phyloP scores from a whole-genome alignment of 176 grass and related monocot genomes.

The Alloteropsis semialata region DNA sequence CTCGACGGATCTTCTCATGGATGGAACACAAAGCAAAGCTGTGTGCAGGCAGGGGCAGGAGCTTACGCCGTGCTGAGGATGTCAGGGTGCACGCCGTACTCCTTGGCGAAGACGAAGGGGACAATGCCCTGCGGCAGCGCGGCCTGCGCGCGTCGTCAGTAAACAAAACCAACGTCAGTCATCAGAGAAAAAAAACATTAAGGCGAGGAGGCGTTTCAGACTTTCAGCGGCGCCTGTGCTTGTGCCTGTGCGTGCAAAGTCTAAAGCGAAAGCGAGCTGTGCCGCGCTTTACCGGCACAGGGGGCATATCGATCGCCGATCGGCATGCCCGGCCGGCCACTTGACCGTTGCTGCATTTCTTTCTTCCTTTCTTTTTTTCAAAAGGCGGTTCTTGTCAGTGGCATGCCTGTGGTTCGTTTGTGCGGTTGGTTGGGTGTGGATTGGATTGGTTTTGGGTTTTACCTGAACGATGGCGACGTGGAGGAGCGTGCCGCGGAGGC shows the following conservation, averaged over 20 bases:
- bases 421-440: neutral
- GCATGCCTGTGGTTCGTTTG: conserved; percentile 8
- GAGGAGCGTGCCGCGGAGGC: conserved; percentile 86
- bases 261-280: conserved; percentile 32
- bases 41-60: neutral
- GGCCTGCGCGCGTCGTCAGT: conserved; percentile 42
- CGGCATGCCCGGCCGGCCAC: conserved; percentile 48
- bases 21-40: neutral
- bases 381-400: conserved; percentile 46
- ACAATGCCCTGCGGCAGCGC: conserved; percentile 94
- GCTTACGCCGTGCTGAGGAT: conserved; percentile 97
- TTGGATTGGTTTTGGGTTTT: neutral
- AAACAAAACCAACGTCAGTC: conserved; percentile 16
- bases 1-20: neutral
- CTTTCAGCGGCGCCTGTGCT: neutral
- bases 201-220: neutral
- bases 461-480: conserved; percentile 98
- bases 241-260: conserved; percentile 5
- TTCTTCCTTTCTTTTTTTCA: neutral
- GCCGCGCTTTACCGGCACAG: conserved; percentile 41
- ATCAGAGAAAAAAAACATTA: too few species aligned
- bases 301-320: conserved; percentile 31
- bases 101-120: conserved; percentile 98
- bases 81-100: conserved; percentile 98
- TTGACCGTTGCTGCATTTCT: neutral